Conservation (phyloP, 2,329 filamentous ascomycete genomes). For the Septoria linicola region DNA sequence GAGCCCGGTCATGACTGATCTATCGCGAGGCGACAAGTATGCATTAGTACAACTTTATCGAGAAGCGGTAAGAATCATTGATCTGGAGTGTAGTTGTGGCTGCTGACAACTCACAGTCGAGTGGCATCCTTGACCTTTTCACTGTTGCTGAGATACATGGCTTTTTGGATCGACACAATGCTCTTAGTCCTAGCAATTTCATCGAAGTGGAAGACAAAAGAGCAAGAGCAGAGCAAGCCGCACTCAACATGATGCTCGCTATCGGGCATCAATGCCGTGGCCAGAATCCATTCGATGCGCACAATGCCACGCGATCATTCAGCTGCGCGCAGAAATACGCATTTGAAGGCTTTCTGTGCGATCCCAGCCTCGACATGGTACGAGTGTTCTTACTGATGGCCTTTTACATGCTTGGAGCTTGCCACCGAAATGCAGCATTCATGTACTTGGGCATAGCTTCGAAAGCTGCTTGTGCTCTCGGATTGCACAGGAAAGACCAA, state of each 20-base stretch:
- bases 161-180: slow-evolving; percentile 23
- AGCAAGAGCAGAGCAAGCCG: slow-evolving; percentile 39
- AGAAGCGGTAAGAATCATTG: slow-evolving; percentile 32
- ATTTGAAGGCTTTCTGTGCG: slow-evolving; percentile 54
- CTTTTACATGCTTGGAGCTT: slow-evolving; percentile 60
- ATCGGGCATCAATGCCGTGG: slow-evolving; percentile 53
- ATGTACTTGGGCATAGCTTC: slow-evolving; percentile 63
- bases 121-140: slow-evolving; percentile 44
- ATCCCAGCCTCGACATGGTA: slow-evolving; percentile 55
- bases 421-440: slow-evolving; percentile 60
- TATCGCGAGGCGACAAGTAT: slow-evolving; percentile 37
- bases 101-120: slow-evolving; percentile 40
- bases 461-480: slow-evolving; percentile 57
- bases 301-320: slow-evolving; percentile 45
- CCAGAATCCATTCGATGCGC: slow-evolving; percentile 18
- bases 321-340: slow-evolving; percentile 50
- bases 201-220: slow-evolving; percentile 31
- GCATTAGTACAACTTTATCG: slow-evolving; percentile 38
- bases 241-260: slow-evolving; percentile 47
- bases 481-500: slow-evolving; percentile 48
- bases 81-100: slow-evolving; percentile 15
- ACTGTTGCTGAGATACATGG: slow-evolving; percentile 32
- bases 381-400: slow-evolving; percentile 57
- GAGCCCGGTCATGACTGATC: slow-evolving; percentile 27
- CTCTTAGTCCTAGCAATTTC: slow-evolving; percentile 22